Evolutionary conservation across 2,329 filamentous ascomycete genomes (phyloP).

Genomic region (Exophiala bonariae): DNA sequence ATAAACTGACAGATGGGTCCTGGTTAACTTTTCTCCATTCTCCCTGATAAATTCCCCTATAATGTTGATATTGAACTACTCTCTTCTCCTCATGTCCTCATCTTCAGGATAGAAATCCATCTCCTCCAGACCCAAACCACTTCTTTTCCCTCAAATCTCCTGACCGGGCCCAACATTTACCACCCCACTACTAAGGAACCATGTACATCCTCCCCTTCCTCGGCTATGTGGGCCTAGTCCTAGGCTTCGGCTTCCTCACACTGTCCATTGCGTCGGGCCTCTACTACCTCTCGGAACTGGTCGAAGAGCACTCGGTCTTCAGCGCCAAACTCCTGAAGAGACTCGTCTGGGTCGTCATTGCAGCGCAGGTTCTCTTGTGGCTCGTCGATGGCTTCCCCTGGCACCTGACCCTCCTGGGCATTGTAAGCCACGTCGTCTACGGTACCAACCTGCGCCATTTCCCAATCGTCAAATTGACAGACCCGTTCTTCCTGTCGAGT

Average conservation of each 20-base stretch:
- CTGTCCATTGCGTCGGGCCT: slow-evolving; percentile 97
- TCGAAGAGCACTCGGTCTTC: slow-evolving; percentile 94
- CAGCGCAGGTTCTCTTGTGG: slow-evolving; percentile 70
- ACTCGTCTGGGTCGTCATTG: slow-evolving; percentile 81
- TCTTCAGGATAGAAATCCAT: not conserved
- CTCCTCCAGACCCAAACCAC: not conserved
- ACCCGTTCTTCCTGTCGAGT: slow-evolving; percentile 81
- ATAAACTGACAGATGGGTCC: not conserved
- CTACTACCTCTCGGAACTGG: slow-evolving; percentile 96
- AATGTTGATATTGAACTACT: too few species aligned
- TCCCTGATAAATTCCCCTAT: too few species aligned
- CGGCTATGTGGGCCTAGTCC: slow-evolving; percentile 80
- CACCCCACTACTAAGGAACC: slow-evolving; percentile 30
- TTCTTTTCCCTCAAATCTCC: too few species aligned
- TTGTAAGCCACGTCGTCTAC: slow-evolving; percentile 82
- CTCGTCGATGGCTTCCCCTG: slow-evolving; percentile 85
- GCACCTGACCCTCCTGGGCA: slow-evolving; percentile 69
- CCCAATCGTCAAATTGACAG: slow-evolving; percentile 77
- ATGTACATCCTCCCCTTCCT: slow-evolving; percentile 97
- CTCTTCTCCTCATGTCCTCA: too few species aligned
- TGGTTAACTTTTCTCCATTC: too few species aligned
- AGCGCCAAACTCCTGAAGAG: slow-evolving; percentile 82
- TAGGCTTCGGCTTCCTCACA: slow-evolving; percentile 92
- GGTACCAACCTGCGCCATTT: slow-evolving; percentile 78
- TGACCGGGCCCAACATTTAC: too few species aligned